Percentiles rank a stretch among this genome's conserved stretches.
Evolutionary conservation across 371 early-diverging fungal genomes (phyloP).

Genomic region (Mortierella sp.): DNA sequence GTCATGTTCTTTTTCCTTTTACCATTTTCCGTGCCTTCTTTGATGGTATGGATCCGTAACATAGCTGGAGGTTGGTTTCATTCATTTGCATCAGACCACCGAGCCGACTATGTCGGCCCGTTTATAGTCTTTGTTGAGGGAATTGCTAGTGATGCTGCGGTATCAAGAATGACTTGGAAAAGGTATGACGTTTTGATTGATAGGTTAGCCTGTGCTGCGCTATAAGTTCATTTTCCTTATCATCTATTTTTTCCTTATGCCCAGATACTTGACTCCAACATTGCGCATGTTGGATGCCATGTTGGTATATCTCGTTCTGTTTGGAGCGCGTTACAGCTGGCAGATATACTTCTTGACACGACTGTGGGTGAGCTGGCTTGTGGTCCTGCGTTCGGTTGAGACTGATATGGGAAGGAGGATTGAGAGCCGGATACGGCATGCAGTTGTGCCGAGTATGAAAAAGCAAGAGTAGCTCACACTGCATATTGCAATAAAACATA

Average conservation of each 20-base stretch:
- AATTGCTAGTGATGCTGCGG: constrained; percentile 59
- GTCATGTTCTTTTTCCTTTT: constrained; percentile 65
- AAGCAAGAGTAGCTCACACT: neutral
- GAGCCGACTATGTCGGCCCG: constrained; percentile 67
- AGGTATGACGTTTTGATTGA: constrained; percentile 53
- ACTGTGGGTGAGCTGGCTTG: constrained; percentile 22
- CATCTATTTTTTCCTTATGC: neutral
- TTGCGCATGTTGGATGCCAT: constrained; percentile 26
- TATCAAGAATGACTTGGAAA: constrained; percentile 59
- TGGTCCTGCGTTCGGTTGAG: constrained; percentile 18
- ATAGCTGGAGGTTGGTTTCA: constrained; percentile 73
- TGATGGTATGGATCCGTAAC: constrained; percentile 76
- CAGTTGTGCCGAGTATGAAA: constrained; percentile 3
- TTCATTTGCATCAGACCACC: constrained; percentile 73
- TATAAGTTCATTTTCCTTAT: neutral
- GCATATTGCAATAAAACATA: neutral
- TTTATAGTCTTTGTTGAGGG: constrained; percentile 69
- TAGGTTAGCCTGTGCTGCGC: neutral
- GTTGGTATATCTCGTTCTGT: constrained; percentile 22
- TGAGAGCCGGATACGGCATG: constrained; percentile 1
- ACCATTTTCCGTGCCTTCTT: constrained; percentile 69
- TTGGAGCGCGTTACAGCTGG: constrained; percentile 44
- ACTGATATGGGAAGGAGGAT: neutral
- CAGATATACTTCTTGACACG: constrained; percentile 26
- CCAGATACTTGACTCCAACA: constrained; percentile 15